Base-by-base conservation (phyloP, 139 green algal species). In the Chlorella sp. region DNA sequence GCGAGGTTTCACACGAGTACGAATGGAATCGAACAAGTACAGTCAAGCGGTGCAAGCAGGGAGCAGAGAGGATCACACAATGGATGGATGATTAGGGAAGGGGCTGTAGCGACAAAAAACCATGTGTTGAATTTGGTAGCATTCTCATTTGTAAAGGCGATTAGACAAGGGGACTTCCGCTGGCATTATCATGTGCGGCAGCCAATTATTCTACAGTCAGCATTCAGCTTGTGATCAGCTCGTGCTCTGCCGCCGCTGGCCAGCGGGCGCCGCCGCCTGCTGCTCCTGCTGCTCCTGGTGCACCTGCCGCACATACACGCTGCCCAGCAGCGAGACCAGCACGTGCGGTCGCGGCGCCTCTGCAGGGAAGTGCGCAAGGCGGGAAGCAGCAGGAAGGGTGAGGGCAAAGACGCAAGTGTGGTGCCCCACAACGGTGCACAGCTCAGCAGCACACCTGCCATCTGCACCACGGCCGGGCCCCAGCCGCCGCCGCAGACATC, bases 341-440 rank as follows among this genome's bases (percentile, higher is more conserved):
- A 84, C 79, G 43, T 84, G 32, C 13, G 79, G 79, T 20, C 65
- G 64, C 9, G 77, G 77, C 60, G 58, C 64, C 41, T 83, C 77
- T 83, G 77, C 58, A 44, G 36, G 40, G 74, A 43, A 19, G 48
- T 5, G 75, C 6, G 51, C 20, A 38, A 34, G 34, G 36, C 14
- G 46, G 38, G 43, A 43, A 46, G 22, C 73, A 38, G 44, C 48
- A 38, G 20, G 75, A 20, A 65, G 56, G 32, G 14, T 44, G n/a
- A 73, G 34, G 13, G 67, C 34, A 22, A 36, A 73, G 64, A 0
- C 1, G 64, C 64, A 70, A 20, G 13, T 24, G 13, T 65, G 3
- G 3, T 16, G 56, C 56, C 13, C 9, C 56, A 65, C 56, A 16
- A 76, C 11, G 11, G 20, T 24, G 38, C 41, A 14, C 41, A 77